Conservation (phyloP, 108 stramenopile species). For the Cyclotella atomus region DNA sequence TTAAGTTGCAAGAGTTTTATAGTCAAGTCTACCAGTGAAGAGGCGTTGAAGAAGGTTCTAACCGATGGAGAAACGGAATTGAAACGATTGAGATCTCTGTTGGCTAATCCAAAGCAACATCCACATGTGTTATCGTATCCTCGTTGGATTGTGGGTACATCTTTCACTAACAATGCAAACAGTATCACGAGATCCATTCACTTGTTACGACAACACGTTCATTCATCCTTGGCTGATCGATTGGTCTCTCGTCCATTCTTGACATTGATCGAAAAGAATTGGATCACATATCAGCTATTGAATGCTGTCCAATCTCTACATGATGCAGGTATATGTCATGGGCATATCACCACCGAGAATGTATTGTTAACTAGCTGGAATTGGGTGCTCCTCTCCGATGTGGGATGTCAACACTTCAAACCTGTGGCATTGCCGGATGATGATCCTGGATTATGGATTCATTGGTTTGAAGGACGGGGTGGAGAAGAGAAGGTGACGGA, state of each 20-base stretch:
- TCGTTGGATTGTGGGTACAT: constrained; percentile 43
- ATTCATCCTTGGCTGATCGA: constrained; percentile 91
- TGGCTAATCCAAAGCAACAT: constrained; percentile 38
- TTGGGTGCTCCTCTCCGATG: constrained; percentile 92
- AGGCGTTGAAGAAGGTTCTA: constrained; percentile 17
- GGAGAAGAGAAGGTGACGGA: constrained; percentile 16
- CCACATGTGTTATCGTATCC: constrained; percentile 44
- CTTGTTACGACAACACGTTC: constrained; percentile 89
- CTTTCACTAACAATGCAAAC: constrained; percentile 5
- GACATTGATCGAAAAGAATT: constrained; percentile 87
- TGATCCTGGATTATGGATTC: constrained; percentile 92
- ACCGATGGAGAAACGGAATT: constrained; percentile 51
- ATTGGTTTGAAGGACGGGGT: constrained; percentile 85
- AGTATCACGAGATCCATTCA: constrained; percentile 50
- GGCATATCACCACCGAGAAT: constrained; percentile 96
- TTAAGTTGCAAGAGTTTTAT: constrained; percentile 46
- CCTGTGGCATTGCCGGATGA: constrained; percentile 90
- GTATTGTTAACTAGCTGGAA: constrained; percentile 90
- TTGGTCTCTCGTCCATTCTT: constrained; percentile 95
- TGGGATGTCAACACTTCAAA: constrained; percentile 89
- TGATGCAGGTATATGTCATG: constrained; percentile 81
- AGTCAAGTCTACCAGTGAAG: constrained; percentile 33
- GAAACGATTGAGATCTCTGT: constrained; percentile 38
- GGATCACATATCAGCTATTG: constrained; percentile 93
- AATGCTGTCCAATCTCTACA: constrained; percentile 86